A percentile compares a stretch with the other conserved stretches of the same genome.
phyloP scores from a whole-genome alignment of 345 rosid species.

The Populus simonii region DNA sequence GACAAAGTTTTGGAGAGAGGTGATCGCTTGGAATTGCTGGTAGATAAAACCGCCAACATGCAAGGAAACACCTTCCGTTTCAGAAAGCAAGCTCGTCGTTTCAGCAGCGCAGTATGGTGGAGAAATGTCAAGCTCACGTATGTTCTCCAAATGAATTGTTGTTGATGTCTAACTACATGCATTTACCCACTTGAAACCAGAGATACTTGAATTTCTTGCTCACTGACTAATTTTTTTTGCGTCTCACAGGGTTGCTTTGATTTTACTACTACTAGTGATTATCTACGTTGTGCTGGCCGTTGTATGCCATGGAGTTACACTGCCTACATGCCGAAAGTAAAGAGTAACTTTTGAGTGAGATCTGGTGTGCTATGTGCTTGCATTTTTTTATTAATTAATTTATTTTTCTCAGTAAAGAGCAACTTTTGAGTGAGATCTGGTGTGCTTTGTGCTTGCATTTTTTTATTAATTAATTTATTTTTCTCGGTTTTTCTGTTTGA shows the following conservation, averaged over 20 bases:
- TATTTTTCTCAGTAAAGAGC: conserved; percentile 32
- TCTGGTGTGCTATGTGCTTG: conserved; percentile 1
- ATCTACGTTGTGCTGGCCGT: conserved; percentile 68
- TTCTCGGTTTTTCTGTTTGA: conserved; percentile 9
- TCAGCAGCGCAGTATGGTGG: conserved; percentile 87
- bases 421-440: conserved; percentile 14
- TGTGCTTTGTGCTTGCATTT: conserved; percentile 2
- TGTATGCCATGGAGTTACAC: conserved; percentile 72
- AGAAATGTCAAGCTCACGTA: conserved; percentile 89
- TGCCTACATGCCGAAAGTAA: conserved; percentile 74
- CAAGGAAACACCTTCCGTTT: conserved; percentile 95
- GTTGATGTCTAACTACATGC: background rate
- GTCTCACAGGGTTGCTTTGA: conserved; percentile 60
- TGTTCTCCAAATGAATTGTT: conserved; percentile 16
- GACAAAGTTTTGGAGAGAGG: conserved; percentile 93
- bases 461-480: background rate
- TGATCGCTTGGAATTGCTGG: conserved; percentile 88
- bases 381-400: background rate
- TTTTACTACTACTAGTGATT: conserved; percentile 56
- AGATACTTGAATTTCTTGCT: background rate
- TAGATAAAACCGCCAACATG: conserved; percentile 90
- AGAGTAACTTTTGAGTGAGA: conserved; percentile 17
- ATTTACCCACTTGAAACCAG: background rate
- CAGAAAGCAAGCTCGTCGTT: conserved; percentile 91
- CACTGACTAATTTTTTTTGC: conserved; percentile 16